Evolutionary conservation across 1,139 yeast genomes (phyloP).

Genomic region (Hansenula lynferdii): DNA sequence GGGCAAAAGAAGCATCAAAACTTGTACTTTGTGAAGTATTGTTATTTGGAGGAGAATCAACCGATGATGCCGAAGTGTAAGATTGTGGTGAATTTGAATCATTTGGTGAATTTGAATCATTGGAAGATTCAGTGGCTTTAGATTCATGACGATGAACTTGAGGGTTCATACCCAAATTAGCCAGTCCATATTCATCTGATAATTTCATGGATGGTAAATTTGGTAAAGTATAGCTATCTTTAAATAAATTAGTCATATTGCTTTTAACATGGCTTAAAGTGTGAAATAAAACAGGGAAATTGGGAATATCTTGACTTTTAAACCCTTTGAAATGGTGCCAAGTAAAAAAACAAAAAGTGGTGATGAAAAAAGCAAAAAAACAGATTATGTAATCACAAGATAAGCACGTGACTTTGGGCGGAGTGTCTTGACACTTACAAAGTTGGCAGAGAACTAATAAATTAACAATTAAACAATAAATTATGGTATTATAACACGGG

Average conservation of each 20-base stretch:
- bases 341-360: background rate
- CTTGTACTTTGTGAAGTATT: background rate
- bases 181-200: background rate
- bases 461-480: too few species aligned
- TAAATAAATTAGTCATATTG: background rate
- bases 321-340: background rate
- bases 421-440: too few species aligned
- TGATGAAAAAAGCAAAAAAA: background rate
- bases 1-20: background rate
- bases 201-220: background rate
- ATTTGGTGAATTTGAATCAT: slow-evolving; percentile 1
- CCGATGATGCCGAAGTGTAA: slow-evolving; percentile 1
- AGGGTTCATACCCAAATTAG: background rate
- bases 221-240: slow-evolving; percentile 2
- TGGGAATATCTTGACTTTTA: background rate
- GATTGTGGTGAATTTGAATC: slow-evolving; percentile 3
- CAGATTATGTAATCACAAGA: too few species aligned
- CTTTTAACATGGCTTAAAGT: too few species aligned
- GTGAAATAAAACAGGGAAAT: background rate
- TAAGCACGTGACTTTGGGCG: background rate
- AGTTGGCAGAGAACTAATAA: too few species aligned
- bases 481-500: too few species aligned
- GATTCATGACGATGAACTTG: background rate
- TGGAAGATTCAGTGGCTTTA: background rate
- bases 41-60: slow-evolving; percentile 1